These are phyloP conservation scores for Cryptosporidium felis DNA, from an alignment of 169 alveolate species.

Conservation along the genomic window DNA sequence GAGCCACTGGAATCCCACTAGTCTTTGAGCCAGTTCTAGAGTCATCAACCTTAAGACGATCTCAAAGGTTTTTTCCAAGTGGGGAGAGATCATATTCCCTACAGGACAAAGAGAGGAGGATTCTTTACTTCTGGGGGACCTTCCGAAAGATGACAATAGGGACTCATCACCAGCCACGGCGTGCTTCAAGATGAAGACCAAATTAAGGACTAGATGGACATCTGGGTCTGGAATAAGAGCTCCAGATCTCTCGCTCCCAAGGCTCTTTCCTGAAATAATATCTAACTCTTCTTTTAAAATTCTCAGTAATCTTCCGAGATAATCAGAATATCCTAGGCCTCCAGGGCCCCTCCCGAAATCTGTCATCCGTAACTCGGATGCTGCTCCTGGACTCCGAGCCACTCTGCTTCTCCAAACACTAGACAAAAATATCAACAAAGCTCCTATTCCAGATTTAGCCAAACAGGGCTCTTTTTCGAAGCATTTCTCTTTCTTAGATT, in stretches of 20 bases:
- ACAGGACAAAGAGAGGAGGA: no score
- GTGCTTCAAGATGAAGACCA: not conserved
- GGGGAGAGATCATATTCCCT: not conserved
- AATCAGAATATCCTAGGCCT: no score
- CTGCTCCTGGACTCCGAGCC: no score
- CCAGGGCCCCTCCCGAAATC: no score
- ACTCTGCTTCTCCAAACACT: slow-evolving; percentile 42
- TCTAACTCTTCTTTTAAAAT: not conserved
- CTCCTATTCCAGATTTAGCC: not conserved
- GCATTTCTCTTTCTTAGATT: not conserved
- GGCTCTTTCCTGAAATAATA: not conserved
- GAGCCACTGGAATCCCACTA: slow-evolving; percentile 28
- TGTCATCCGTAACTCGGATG: no score
- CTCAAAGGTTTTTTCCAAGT: not conserved
- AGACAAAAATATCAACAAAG: slow-evolving; percentile 20
- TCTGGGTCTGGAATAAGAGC: no score
- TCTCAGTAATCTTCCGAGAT: not conserved
- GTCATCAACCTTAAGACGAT: not conserved
- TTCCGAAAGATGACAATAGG: no score
- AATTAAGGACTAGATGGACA: not conserved
- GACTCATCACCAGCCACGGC: not conserved
- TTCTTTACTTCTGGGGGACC: no score
- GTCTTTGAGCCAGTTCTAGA: not conserved
- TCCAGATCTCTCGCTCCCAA: not conserved
- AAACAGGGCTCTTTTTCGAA: no score